Percentiles rank a stretch among this genome's conserved stretches.
Conservation (phyloP, 768 basidiomycete species). For the Xerocomellus dryophilus region DNA sequence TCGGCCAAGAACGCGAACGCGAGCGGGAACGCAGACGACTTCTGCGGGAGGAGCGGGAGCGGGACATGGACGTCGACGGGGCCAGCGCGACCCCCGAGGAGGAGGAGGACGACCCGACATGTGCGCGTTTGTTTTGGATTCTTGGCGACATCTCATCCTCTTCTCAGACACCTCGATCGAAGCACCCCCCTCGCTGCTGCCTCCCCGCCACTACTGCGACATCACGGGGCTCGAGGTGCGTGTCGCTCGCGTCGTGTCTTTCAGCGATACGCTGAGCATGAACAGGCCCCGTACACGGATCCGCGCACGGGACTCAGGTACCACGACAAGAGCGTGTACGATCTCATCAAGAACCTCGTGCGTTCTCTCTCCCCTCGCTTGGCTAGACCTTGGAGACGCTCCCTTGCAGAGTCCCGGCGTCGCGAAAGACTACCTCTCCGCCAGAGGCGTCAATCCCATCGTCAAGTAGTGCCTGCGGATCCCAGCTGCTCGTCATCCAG, state of each 20-base stretch:
- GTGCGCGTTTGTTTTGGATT: slow-evolving; percentile 36
- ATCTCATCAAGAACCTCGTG: slow-evolving; percentile 71
- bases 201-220: slow-evolving; percentile 77
- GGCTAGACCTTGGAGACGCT: background rate
- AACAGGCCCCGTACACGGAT: slow-evolving; percentile 74
- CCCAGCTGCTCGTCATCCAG: too few species aligned
- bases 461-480: slow-evolving; percentile 34
- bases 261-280: background rate
- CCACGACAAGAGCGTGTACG: slow-evolving; percentile 85
- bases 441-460: slow-evolving; percentile 47
- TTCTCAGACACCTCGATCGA: slow-evolving; percentile 72
- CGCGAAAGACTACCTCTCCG: slow-evolving; percentile 75
- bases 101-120: slow-evolving; percentile 72
- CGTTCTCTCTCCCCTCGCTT: slow-evolving; percentile 5
- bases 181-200: slow-evolving; percentile 77
- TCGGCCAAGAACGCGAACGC: slow-evolving; percentile 75
- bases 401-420: slow-evolving; percentile 50
- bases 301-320: slow-evolving; percentile 76
- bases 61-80: slow-evolving; percentile 51
- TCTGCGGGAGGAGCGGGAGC: slow-evolving; percentile 42
- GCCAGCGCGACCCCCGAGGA: slow-evolving; percentile 40
- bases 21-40: slow-evolving; percentile 59
- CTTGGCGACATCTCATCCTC: background rate
- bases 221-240: slow-evolving; percentile 79
- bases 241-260: background rate